These are phyloP conservation scores for Carallia pectinifolia DNA, from an alignment of 345 rosid genomes.

Conservation along the genomic window DNA sequence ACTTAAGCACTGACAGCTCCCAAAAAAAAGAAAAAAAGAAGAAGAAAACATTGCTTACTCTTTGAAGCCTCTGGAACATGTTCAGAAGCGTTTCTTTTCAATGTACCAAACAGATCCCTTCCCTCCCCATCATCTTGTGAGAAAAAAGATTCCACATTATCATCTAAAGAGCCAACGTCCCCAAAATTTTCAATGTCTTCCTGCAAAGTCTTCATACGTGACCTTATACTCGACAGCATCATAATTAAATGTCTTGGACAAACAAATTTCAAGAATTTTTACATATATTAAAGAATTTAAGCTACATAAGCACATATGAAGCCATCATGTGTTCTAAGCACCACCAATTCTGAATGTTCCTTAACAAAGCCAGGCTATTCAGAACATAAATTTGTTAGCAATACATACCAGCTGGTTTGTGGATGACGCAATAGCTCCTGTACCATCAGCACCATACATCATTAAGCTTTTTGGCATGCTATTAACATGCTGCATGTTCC, in stretches of 20 bases:
- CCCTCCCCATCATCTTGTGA: constrained; percentile 91
- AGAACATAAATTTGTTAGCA: constrained; percentile 6
- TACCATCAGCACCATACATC: constrained; percentile 90
- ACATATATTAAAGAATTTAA: not conserved
- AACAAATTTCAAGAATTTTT: not conserved
- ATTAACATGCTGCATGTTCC: constrained; percentile 74
- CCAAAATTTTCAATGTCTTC: constrained; percentile 95
- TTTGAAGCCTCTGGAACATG: constrained; percentile 78
- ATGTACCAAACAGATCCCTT: constrained; percentile 77
- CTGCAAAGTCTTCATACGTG: constrained; percentile 40
- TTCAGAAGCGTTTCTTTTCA: constrained; percentile 71
- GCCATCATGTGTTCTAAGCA: not conserved
- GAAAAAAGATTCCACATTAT: constrained; percentile 89
- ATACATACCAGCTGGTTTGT: constrained; percentile 79
- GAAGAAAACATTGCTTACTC: constrained; percentile 33
- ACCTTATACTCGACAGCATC: not conserved
- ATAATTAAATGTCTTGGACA: not conserved
- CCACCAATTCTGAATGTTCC: not conserved
- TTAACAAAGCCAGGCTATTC: constrained; percentile 4
- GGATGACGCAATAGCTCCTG: constrained; percentile 78
- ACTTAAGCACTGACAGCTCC: constrained; percentile 6
- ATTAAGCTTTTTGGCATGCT: constrained; percentile 75
- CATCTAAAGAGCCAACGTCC: constrained; percentile 89
- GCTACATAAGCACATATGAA: not conserved
- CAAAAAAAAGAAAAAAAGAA: not conserved